Evolutionary conservation across 75 land plant genomes (phyloP).

Genomic region (Pinus tabuliformis): DNA sequence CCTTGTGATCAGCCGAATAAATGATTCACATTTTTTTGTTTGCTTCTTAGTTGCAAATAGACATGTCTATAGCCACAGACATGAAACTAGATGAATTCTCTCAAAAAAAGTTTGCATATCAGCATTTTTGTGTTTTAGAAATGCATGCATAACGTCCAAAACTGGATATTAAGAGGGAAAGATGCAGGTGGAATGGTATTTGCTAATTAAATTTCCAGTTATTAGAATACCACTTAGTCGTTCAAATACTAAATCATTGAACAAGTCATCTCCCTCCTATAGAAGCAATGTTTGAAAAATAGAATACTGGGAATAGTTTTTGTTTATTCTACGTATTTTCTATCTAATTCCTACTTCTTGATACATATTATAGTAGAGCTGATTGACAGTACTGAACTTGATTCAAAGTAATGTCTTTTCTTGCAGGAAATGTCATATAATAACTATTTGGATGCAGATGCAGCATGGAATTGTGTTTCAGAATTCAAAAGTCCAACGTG

Average conservation of each 20-base stretch:
- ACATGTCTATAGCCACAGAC: not conserved
- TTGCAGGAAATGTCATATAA: conserved; percentile 99
- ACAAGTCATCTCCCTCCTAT: not conserved
- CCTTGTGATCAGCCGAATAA: not conserved
- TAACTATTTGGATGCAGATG: conserved; percentile 98
- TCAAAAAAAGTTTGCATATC: too few species aligned
- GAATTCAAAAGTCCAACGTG: conserved; percentile 87
- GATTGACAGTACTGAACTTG: not conserved
- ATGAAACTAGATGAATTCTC: not conserved
- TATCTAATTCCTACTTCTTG: not conserved
- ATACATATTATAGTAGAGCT: not conserved
- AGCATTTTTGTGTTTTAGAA: too few species aligned
- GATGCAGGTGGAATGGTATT: too few species aligned
- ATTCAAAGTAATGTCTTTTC: conserved; percentile 3
- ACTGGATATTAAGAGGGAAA: too few species aligned
- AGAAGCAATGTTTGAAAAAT: not conserved
- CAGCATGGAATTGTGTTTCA: conserved; percentile 98
- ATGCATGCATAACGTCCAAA: too few species aligned
- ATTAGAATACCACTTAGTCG: too few species aligned
- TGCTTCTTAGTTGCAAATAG: not conserved
- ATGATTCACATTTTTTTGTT: not conserved
- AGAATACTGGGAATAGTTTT: not conserved
- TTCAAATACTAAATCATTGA: not conserved
- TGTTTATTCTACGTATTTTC: not conserved
- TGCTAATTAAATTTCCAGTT: too few species aligned